Percentiles rank a stretch among this genome's conserved stretches.
These are phyloP conservation scores for Stephanodiscus minutulus DNA, from an alignment of 108 stramenopile species.

Conservation along the genomic window DNA sequence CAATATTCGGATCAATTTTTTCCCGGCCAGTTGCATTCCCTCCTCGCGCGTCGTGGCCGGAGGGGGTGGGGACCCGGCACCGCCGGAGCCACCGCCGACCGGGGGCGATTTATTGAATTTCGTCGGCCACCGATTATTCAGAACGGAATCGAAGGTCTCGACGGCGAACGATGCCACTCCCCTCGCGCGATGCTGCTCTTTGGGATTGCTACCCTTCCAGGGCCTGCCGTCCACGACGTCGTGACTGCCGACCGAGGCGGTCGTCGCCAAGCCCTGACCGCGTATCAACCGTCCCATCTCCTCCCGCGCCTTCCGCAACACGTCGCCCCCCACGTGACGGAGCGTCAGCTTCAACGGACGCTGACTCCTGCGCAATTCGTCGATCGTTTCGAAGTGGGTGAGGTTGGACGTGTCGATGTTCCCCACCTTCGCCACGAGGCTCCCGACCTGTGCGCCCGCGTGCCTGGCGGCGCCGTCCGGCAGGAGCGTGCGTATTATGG, in stretches of 20 bases:
- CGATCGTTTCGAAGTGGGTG: slow-evolving; percentile 92
- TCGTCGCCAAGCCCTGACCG: slow-evolving; percentile 45
- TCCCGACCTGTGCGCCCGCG: slow-evolving; percentile 82
- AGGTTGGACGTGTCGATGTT: slow-evolving; percentile 79
- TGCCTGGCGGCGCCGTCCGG: slow-evolving; percentile 82
- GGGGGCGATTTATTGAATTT: slow-evolving; percentile 4
- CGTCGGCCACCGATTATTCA: slow-evolving; percentile 37
- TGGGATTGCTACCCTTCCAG: slow-evolving; percentile 17
- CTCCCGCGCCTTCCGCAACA: slow-evolving; percentile 72
- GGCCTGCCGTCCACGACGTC: slow-evolving; percentile 18
- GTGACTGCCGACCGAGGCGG: not conserved
- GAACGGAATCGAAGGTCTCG: slow-evolving; percentile 42
- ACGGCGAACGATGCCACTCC: not conserved
- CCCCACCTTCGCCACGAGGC: slow-evolving; percentile 82
- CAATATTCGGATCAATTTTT: slow-evolving; percentile 77
- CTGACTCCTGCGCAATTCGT: slow-evolving; percentile 83
- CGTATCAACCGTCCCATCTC: slow-evolving; percentile 88
- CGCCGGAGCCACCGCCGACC: not conserved
- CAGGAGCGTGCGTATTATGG: slow-evolving; percentile 83
- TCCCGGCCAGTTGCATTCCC: slow-evolving; percentile 63
- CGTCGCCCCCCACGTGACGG: slow-evolving; percentile 64
- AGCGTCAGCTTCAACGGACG: slow-evolving; percentile 79
- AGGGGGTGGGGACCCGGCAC: not conserved
- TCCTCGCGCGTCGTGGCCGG: slow-evolving; percentile 46
- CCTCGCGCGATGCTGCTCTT: not conserved